These are phyloP conservation scores for Colletotrichum brevisporum DNA, from an alignment of 2,329 filamentous ascomycete genomes.

Conservation along the genomic window DNA sequence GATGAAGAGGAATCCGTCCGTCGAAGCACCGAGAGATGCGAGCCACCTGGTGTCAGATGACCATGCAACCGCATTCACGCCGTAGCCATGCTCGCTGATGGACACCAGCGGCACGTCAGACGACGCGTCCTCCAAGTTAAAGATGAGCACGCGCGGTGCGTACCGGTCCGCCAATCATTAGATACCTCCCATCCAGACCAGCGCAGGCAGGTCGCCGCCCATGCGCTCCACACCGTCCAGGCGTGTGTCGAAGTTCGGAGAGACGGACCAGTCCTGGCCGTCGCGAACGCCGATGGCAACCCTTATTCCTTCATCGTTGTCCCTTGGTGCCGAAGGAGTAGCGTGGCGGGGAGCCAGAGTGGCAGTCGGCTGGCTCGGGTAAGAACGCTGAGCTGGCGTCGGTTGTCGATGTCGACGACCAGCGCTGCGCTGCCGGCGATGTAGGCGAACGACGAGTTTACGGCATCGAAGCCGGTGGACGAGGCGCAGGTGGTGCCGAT, in stretches of 20 bases:
- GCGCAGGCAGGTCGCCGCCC: conserved; percentile 92
- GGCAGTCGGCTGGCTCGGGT: conserved; percentile 86
- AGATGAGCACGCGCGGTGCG: conserved; percentile 90
- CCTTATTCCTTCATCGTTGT: conserved; percentile 74
- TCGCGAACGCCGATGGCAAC: conserved; percentile 63
- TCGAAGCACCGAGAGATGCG: conserved; percentile 88
- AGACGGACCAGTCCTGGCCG: conserved; percentile 72
- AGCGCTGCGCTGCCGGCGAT: conserved; percentile 96
- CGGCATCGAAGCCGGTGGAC: conserved; percentile 87
- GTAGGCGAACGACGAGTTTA: conserved; percentile 86
- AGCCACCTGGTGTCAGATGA: conserved; percentile 89
- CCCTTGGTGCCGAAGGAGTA: conserved; percentile 70
- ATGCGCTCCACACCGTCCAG: too few species aligned
- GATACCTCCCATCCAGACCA: conserved; percentile 86
- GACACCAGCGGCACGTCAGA: conserved; percentile 87
- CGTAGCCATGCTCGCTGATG: conserved; percentile 90
- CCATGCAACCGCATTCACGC: conserved; percentile 90
- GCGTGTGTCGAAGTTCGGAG: too few species aligned
- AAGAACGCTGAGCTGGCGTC: conserved; percentile 86
- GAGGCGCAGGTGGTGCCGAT: conserved; percentile 91
- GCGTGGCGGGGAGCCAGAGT: conserved; percentile 69
- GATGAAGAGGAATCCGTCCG: conserved; percentile 94
- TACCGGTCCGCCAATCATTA: conserved; percentile 96
- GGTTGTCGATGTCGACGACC: conserved; percentile 82
- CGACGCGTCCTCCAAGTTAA: conserved; percentile 84